phyloP scores from a whole-genome alignment of 2,329 filamentous ascomycete species.

The Pseudogymnoascus sp. region DNA sequence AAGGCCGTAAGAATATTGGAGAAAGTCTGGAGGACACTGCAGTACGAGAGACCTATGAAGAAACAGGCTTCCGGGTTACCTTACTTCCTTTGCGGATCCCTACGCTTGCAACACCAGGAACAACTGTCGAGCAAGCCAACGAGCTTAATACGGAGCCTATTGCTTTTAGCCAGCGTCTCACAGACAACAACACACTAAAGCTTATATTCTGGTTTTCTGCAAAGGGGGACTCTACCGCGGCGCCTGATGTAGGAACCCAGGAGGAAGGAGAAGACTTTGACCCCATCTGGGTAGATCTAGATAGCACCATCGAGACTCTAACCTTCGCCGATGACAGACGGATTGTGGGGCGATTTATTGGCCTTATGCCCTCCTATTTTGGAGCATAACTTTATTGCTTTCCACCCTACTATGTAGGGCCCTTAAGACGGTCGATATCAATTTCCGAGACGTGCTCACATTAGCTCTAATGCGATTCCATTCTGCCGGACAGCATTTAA shows the following conservation, averaged over 20 bases:
- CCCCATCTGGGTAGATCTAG: conserved; percentile 29
- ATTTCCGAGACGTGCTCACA: not conserved
- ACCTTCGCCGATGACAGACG: not conserved
- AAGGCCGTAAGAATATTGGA: not conserved
- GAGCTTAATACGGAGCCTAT: not conserved
- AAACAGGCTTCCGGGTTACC: not conserved
- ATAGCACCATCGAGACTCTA: not conserved
- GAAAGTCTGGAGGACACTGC: not conserved
- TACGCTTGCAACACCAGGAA: not conserved
- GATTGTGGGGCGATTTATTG: not conserved
- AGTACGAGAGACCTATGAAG: not conserved
- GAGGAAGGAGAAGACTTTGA: conserved; percentile 13
- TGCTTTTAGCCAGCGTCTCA: not conserved
- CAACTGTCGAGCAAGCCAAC: not conserved
- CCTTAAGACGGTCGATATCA: not conserved
- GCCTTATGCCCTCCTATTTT: not conserved
- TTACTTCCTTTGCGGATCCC: not conserved
- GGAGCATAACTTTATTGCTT: not conserved
- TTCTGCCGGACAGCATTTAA: too few species aligned
- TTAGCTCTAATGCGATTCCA: not conserved
- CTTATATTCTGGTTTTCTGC: not conserved
- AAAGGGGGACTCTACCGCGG: not conserved
- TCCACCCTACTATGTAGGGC: not conserved
- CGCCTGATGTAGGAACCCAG: conserved; percentile 12
- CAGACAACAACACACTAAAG: not conserved